Evolutionary conservation across 441 rosid species (phyloP), one percentile per base, ranked within the genome.

Genomic region (Corymbia citriodora): DNA sequence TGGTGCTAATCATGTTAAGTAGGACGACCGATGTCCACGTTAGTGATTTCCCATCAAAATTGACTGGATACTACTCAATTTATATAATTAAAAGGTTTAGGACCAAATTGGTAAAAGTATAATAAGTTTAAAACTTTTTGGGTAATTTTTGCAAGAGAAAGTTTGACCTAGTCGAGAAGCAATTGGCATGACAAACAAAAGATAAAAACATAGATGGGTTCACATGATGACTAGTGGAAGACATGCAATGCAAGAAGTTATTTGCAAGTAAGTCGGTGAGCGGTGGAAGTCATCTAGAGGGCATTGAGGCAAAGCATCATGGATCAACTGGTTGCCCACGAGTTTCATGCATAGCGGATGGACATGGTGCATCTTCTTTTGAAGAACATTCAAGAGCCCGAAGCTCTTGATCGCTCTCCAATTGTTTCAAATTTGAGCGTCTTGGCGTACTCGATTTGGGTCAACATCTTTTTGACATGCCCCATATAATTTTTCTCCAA

Each of bases 1-100:
- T 0, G 2, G 55, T 8, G 9, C 7, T 0, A 0, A 54, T 3
- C 21, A 17, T 54, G 8, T 19, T 19, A 54, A 54, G 55, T 54
- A 54, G 21, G 1, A 54, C 0, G 1, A 0, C 0, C 1, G 0
- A 8, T 0, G 7, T 54, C 55, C 1, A 54, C 0, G 55, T 54
- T 3, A 54, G 7, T 54, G 21, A 54, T 54, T 40, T 40, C 6
- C 6, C 45, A 40, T 40, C 6, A 40, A 40, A 54, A 54, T 54
- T 54, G 55, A 54, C 0, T 0, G 9, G 0, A 17, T 54, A 40
- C 5, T 40, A 40, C 45, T 40, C 45, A 40, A 40, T 40, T 40
- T 40, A 40, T 1, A 40, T 40, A 40, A 40, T 40, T 5, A 1
- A 40, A 40, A 40, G 6, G 45, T 40, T 40, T 40, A 40, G 1